Base-by-base conservation (phyloP, 2,329 filamentous ascomycete species). In the Cercospora brassicicola region DNA sequence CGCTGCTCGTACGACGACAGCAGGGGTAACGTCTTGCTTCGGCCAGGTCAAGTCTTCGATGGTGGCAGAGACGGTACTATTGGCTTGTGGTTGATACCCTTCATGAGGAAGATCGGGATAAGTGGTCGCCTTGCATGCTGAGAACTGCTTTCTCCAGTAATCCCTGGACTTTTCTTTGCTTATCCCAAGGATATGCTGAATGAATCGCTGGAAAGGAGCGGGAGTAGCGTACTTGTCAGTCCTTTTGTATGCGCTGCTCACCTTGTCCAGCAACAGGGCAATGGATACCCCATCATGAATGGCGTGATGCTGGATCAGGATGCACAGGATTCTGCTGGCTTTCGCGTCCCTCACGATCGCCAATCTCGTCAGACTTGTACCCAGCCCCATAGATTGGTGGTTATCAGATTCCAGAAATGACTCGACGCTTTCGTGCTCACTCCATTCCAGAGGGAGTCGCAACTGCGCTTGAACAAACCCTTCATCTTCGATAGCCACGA, bases 251-350 rank as follows among this genome's bases (percentile, higher is more conserved):
- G 26, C 36, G 8, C 18, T 31, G 8, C 55, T 39, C 15, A 81
- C 73, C 36, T 70, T 68, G 13, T 78, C 70, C 9, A 79, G 68
- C 10, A 82, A 70, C n/a, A 81, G 69, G 0, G 76, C 71, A 67
- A 78, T 74, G 1, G 78, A 78, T 75, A 77, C 79, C 0, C 78
- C 80, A 72, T 82, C 80, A 67, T 81, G 82, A 0, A 81, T 56
- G 1, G 77, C 76, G 68, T 82, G 81, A 63, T 82, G 81, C 13
- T 79, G 73, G 26, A 15, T 60, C 60, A 67, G 26, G 2, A 67
- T 31, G 45, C 65, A 69, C n/a, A 45, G 20, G 5, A 15, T 31
- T 45, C 33, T 42, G 26, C 26, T 42, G 55, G 39, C 10, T 33
- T 48, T 13, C 13, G 13, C 11, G 31, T 61, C 60, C 30, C 23